Evolutionary conservation across 257 asterid species (phyloP).

Genomic region (Apocynum venetum): DNA sequence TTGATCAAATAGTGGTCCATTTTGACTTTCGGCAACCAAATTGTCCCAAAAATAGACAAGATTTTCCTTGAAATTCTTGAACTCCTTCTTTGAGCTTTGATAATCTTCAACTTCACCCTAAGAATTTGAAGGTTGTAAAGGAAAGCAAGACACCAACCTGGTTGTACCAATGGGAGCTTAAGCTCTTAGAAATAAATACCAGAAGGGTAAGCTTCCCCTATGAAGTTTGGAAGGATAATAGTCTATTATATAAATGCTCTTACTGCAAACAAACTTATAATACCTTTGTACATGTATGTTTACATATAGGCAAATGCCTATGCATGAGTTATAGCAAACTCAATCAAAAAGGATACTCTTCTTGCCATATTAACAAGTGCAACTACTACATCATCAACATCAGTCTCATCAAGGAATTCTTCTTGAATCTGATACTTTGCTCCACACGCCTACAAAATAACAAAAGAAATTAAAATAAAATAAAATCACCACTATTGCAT

Average conservation of each 20-base stretch:
- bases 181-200: background rate
- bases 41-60: slow-evolving; percentile 81
- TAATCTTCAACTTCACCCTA: slow-evolving; percentile 96
- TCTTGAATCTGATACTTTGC: slow-evolving; percentile 66
- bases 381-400: slow-evolving; percentile 92
- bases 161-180: background rate
- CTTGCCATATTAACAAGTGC: slow-evolving; percentile 81
- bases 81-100: slow-evolving; percentile 84
- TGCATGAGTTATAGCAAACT: background rate
- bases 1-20: slow-evolving; percentile 89
- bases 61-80: slow-evolving; percentile 88
- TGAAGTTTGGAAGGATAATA: background rate
- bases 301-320: background rate
- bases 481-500: background rate
- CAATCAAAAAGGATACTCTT: slow-evolving; percentile 55
- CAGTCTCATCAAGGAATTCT: slow-evolving; percentile 68
- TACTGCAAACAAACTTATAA: background rate
- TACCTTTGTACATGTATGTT: background rate
- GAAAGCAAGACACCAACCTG: slow-evolving; percentile 19
- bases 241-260: background rate
- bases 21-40: slow-evolving; percentile 87
- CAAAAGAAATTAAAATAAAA: background rate
- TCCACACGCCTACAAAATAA: slow-evolving; percentile 75
- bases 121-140: slow-evolving; percentile 36
- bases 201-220: background rate